These are phyloP conservation scores for Persicaria maculosa DNA, from an alignment of 148 eudicot species.

Conservation along the genomic window DNA sequence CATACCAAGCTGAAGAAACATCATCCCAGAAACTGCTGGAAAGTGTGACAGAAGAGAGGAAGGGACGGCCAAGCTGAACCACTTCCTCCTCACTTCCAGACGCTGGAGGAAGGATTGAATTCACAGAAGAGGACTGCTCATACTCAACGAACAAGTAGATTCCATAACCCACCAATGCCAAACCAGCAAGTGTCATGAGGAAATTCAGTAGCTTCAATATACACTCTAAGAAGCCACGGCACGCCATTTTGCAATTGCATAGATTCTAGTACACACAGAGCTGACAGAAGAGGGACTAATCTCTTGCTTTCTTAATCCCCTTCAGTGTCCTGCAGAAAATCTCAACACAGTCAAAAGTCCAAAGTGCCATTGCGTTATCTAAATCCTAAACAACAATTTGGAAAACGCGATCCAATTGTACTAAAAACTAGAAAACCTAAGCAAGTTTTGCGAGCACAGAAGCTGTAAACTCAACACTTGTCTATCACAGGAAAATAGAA, in stretches of 20 bases:
- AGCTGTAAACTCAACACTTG: no score
- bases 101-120: constrained; percentile 18
- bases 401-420: no score
- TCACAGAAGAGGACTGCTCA: constrained; percentile 30
- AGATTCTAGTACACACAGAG: not conserved
- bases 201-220: constrained; percentile 75
- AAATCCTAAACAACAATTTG: no score
- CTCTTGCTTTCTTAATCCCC: not conserved
- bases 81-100: constrained; percentile 36
- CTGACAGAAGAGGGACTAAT: no score
- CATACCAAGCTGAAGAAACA: constrained; percentile 87
- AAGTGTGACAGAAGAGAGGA: constrained; percentile 65
- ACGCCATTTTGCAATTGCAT: constrained; percentile 43
- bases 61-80: constrained; percentile 74
- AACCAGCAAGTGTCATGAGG: constrained; percentile 61
- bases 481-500: no score
- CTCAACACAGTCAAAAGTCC: no score
- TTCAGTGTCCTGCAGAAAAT: no score
- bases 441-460: no score
- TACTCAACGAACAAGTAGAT: constrained; percentile 84
- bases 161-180: constrained; percentile 86
- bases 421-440: no score
- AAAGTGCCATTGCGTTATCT: no score
- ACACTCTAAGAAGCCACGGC: constrained; percentile 80
- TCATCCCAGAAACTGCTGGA: constrained; percentile 50